Conservation (phyloP, 495 filamentous ascomycete genomes). For the Entonaema liquescens region DNA sequence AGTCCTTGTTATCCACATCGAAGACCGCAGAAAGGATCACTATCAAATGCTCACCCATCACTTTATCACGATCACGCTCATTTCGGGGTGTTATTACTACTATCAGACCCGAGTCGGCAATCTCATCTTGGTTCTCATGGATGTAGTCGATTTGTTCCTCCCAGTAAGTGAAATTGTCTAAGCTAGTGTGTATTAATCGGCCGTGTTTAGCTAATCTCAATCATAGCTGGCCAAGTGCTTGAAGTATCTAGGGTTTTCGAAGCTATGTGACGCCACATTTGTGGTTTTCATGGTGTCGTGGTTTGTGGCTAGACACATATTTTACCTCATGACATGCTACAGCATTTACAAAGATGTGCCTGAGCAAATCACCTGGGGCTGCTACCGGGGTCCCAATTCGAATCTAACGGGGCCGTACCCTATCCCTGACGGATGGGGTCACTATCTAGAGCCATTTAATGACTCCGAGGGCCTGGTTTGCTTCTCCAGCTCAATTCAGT, state of each 20-base stretch:
- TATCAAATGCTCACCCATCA: conserved; percentile 97
- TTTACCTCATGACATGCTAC: conserved; percentile 80
- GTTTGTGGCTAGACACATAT: conserved; percentile 82
- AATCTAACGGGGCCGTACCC: conserved; percentile 65
- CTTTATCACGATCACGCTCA: conserved; percentile 82
- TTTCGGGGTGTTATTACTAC: conserved; percentile 83
- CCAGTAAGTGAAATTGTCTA: conserved; percentile 68
- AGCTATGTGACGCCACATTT: conserved; percentile 82
- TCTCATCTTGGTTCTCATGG: conserved; percentile 90
- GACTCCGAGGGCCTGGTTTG: conserved; percentile 75
- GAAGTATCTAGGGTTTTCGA: conserved; percentile 82
- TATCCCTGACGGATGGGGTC: conserved; percentile 63
- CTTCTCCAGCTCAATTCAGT: conserved; percentile 75
- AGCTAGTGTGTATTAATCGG: neutral
- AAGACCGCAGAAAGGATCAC: conserved; percentile 92
- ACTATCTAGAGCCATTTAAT: conserved; percentile 75
- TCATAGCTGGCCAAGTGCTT: conserved; percentile 88
- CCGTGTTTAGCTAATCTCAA: conserved; percentile 16
- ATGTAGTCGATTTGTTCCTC: conserved; percentile 87
- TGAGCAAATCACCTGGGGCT: conserved; percentile 68
- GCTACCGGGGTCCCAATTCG: conserved; percentile 64
- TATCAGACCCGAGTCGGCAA: conserved; percentile 87
- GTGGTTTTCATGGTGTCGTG: conserved; percentile 87
- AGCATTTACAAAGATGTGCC: conserved; percentile 80
- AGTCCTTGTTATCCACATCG: conserved; percentile 92